These are phyloP conservation scores for Lachnellula arida DNA, from an alignment of 2,329 filamentous ascomycete species.

Conservation along the genomic window DNA sequence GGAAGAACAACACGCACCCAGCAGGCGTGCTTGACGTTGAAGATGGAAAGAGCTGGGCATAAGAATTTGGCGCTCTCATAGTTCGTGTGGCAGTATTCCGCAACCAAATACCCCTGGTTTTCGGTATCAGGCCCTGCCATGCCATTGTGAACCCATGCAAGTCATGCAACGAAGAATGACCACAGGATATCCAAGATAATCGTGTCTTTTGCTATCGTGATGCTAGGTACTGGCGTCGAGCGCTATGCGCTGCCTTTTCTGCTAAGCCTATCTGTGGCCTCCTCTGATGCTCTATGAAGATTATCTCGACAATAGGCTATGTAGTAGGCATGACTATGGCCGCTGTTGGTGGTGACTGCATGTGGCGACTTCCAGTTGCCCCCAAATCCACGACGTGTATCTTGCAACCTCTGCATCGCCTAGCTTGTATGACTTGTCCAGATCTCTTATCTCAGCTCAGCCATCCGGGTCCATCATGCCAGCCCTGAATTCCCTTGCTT, in stretches of 20 bases:
- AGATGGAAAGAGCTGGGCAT: not conserved
- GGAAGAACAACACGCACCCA: not conserved
- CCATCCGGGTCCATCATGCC: not conserved
- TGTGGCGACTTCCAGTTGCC: conserved; percentile 23
- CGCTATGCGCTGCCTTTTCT: conserved; percentile 52
- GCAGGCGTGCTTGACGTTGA: not conserved
- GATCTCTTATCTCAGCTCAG: not conserved
- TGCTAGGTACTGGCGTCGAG: conserved; percentile 65
- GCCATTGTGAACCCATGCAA: conserved; percentile 13
- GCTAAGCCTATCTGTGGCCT: conserved; percentile 43
- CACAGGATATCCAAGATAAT: conserved; percentile 35
- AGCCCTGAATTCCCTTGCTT: not conserved
- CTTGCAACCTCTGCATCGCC: conserved; percentile 2
- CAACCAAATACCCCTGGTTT: not conserved
- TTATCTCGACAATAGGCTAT: conserved; percentile 65
- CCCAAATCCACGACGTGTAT: conserved; percentile 11
- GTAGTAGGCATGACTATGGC: conserved; percentile 37
- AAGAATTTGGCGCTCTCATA: not conserved
- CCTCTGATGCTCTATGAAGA: conserved; percentile 57
- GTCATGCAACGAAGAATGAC: conserved; percentile 33
- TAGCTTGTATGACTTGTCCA: not conserved
- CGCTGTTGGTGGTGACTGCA: conserved; percentile 31
- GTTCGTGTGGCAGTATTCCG: not conserved
- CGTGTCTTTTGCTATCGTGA: conserved; percentile 67
- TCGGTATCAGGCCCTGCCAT: conserved; percentile 10